phyloP scores from a whole-genome alignment of 164 flowering plant species.

The Buxus sempervirens region DNA sequence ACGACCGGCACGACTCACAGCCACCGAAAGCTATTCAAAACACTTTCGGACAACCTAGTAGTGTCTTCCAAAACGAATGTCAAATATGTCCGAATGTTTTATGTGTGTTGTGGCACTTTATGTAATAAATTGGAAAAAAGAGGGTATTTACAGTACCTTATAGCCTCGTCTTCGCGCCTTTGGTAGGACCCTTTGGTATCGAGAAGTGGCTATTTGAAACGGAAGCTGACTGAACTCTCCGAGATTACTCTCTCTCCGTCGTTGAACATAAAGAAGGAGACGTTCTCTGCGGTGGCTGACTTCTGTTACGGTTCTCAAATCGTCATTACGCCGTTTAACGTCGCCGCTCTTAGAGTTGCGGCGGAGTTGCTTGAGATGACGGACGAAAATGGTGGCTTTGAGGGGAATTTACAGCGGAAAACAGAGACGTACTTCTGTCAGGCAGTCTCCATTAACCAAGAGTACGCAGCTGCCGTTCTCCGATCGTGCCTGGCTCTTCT shows the following conservation, averaged over 20 bases:
- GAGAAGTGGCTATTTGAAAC: conserved; percentile 54
- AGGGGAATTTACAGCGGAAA: conserved; percentile 33
- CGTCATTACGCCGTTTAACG: conserved; percentile 61
- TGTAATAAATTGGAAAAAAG: conserved; percentile 8
- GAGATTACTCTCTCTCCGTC: conserved; percentile 50
- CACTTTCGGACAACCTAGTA: too few species aligned
- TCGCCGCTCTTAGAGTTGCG: conserved; percentile 55
- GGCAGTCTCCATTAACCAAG: conserved; percentile 39
- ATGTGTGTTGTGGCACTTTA: neutral
- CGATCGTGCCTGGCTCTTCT: conserved; percentile 49
- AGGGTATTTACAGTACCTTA: conserved; percentile 13
- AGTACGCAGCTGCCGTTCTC: conserved; percentile 41
- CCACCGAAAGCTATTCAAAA: too few species aligned
- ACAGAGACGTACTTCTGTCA: conserved; percentile 59
- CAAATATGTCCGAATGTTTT: too few species aligned
- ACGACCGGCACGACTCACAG: too few species aligned
- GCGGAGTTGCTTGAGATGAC: conserved; percentile 68
- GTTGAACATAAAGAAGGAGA: conserved; percentile 58
- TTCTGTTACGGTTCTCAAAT: conserved; percentile 55
- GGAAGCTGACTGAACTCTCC: conserved; percentile 34
- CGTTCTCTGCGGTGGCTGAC: conserved; percentile 49
- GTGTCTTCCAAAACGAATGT: too few species aligned
- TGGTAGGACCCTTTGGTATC: conserved; percentile 48
- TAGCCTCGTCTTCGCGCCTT: neutral
- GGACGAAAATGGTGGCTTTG: conserved; percentile 19